Percentiles rank a stretch among this genome's conserved stretches.
Conservation (phyloP, 352 stramenopile species). For the Globisporangium lucens region DNA sequence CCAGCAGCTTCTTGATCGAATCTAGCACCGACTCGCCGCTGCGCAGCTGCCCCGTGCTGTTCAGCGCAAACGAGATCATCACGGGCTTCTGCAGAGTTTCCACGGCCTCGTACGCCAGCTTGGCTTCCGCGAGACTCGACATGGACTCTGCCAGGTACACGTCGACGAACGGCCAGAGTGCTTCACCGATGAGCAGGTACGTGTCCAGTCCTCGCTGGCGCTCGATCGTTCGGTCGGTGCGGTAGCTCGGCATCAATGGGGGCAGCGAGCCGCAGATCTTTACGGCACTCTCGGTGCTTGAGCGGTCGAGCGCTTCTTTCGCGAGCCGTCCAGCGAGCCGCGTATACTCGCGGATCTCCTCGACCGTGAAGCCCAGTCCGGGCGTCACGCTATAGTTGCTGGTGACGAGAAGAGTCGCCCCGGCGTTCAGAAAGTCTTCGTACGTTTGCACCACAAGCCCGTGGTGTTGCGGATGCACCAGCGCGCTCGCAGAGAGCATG, state of each 20-base stretch:
- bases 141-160: constrained; percentile 88
- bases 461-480: constrained; percentile 70
- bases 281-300: constrained; percentile 23
- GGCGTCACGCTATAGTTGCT: constrained; percentile 89
- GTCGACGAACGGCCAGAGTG: constrained; percentile 78
- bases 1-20: constrained; percentile 42
- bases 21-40: constrained; percentile 70
- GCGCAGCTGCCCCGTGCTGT: constrained; percentile 64
- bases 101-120: constrained; percentile 80
- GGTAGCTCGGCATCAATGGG: constrained; percentile 88
- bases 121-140: constrained; percentile 85
- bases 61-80: constrained; percentile 86
- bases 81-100: constrained; percentile 57
- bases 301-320: constrained; percentile 32
- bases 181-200: constrained; percentile 77
- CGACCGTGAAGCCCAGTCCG: constrained; percentile 74
- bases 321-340: constrained; percentile 64
- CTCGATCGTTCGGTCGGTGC: constrained; percentile 83
- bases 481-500: constrained; percentile 84
- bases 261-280: constrained; percentile 86
- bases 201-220: constrained; percentile 59
- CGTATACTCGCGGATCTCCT: constrained; percentile 72
- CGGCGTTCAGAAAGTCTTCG: constrained; percentile 71
- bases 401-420: constrained; percentile 79
- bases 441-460: constrained; percentile 65